These are phyloP conservation scores for Daldinia sp. DNA, from an alignment of 2,329 filamentous ascomycete genomes.

Conservation along the genomic window DNA sequence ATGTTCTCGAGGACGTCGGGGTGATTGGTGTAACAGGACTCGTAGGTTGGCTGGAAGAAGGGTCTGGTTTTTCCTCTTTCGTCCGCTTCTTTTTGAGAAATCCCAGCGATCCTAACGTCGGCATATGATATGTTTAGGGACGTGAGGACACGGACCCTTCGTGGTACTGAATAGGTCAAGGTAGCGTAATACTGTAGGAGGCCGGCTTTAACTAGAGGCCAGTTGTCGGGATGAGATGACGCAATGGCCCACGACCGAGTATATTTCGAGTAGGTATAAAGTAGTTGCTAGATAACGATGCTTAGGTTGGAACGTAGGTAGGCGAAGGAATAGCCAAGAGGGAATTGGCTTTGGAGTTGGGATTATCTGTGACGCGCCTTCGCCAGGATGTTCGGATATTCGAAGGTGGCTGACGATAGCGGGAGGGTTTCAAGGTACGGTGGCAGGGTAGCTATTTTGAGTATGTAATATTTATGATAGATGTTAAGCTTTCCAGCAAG, in stretches of 20 bases:
- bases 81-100: slow-evolving; percentile 99
- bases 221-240: slow-evolving; percentile 26
- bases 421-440: slow-evolving; percentile 17
- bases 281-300: background rate
- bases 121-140: slow-evolving; percentile 71
- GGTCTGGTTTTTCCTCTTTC: slow-evolving; percentile 84
- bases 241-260: slow-evolving; percentile 18
- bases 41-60: slow-evolving; percentile 73
- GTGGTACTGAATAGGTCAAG: slow-evolving; percentile 31
- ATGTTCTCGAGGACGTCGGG: slow-evolving; percentile 66
- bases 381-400: background rate
- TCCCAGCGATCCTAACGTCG: slow-evolving; percentile 90
- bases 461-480: slow-evolving; percentile 12
- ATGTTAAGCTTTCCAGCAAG: slow-evolving; percentile 15
- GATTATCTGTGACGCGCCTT: slow-evolving; percentile 32
- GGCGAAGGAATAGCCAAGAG: slow-evolving; percentile 7
- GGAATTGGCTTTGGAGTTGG: slow-evolving; percentile 17
- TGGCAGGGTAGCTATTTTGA: slow-evolving; percentile 10
- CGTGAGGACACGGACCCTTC: slow-evolving; percentile 46
- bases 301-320: background rate
- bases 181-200: slow-evolving; percentile 26
- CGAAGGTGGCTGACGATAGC: slow-evolving; percentile 4
- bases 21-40: slow-evolving; percentile 72
- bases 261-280: slow-evolving; percentile 12
- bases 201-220: slow-evolving; percentile 18